Evolutionary conservation across 495 filamentous ascomycete species (phyloP).

Genomic region (Xylaria bambusicola): DNA sequence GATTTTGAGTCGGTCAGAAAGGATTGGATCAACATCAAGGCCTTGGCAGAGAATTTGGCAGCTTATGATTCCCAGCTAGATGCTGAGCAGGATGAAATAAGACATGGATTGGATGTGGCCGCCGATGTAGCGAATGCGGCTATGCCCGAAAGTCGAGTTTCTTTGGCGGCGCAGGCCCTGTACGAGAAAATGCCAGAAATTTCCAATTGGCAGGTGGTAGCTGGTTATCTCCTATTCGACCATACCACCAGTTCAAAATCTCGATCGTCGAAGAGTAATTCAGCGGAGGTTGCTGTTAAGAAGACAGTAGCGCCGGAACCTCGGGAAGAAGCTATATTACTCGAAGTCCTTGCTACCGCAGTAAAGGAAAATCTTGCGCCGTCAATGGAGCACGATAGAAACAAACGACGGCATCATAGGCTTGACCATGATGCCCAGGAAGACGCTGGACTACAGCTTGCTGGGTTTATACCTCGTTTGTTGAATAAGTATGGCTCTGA

Average conservation of each 20-base stretch:
- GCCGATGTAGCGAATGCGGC: constrained; percentile 55
- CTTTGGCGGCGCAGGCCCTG: constrained; percentile 79
- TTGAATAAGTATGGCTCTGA: constrained; percentile 89
- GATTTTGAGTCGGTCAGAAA: constrained; percentile 72
- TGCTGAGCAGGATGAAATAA: constrained; percentile 44
- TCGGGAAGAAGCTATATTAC: constrained; percentile 77
- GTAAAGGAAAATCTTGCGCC: constrained; percentile 68
- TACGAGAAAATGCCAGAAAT: constrained; percentile 80
- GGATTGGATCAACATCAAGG: constrained; percentile 90
- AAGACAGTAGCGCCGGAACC: constrained; percentile 70
- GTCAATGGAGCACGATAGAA: constrained; percentile 62
- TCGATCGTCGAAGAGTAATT: constrained; percentile 41
- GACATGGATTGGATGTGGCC: constrained; percentile 45
- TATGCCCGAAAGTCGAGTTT: constrained; percentile 74
- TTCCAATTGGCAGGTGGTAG: constrained; percentile 82
- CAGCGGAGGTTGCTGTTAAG: constrained; percentile 58
- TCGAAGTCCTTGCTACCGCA: constrained; percentile 81
- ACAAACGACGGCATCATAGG: constrained; percentile 60
- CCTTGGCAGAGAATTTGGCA: constrained; percentile 78
- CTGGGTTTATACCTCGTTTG: constrained; percentile 76
- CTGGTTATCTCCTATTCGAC: constrained; percentile 89
- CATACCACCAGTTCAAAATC: constrained; percentile 64
- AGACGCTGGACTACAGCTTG: constrained; percentile 71
- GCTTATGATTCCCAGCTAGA: constrained; percentile 66
- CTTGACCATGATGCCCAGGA: constrained; percentile 67